A percentile compares a stretch with the other conserved stretches of the same genome.
These are phyloP conservation scores for Fistulifera pelliculosa DNA, from an alignment of 108 stramenopile genomes.

Conservation along the genomic window DNA sequence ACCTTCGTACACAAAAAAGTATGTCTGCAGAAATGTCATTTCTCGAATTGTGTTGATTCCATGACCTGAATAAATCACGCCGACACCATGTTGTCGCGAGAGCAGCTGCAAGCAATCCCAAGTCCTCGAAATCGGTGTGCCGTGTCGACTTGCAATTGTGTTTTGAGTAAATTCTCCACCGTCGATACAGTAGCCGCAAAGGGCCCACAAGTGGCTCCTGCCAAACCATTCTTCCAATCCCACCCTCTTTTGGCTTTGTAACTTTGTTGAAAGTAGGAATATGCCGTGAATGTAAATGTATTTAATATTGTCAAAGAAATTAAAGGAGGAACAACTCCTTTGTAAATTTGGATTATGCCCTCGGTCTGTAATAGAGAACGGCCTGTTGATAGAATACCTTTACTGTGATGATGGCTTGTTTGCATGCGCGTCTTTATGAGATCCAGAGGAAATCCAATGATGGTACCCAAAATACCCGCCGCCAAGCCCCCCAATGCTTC, in stretches of 20 bases:
- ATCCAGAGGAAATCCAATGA: slow-evolving; percentile 87
- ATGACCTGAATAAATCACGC: slow-evolving; percentile 76
- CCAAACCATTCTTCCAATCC: slow-evolving; percentile 64
- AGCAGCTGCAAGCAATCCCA: slow-evolving; percentile 55
- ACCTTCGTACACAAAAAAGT: slow-evolving; percentile 87
- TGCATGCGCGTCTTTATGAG: slow-evolving; percentile 46
- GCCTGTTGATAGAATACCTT: slow-evolving; percentile 27
- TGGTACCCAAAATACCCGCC: slow-evolving; percentile 80
- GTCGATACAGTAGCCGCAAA: slow-evolving; percentile 72
- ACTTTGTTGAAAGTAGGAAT: slow-evolving; percentile 53
- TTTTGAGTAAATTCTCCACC: slow-evolving; percentile 78
- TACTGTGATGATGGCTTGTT: slow-evolving; percentile 23
- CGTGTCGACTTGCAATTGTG: slow-evolving; percentile 43
- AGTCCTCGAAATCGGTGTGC: slow-evolving; percentile 45
- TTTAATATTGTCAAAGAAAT: slow-evolving; percentile 78
- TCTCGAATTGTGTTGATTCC: slow-evolving; percentile 80
- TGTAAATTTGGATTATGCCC: slow-evolving; percentile 67
- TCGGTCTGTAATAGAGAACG: slow-evolving; percentile 55
- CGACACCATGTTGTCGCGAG: slow-evolving; percentile 39
- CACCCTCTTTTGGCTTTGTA: slow-evolving; percentile 58
- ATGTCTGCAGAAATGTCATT: slow-evolving; percentile 66
- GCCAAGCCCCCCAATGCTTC: slow-evolving; percentile 45
- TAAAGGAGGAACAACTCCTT: slow-evolving; percentile 78
- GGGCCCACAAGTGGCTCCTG: slow-evolving; percentile 68
- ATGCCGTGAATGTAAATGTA: slow-evolving; percentile 77